Evolutionary conservation across 202 grass and related monocot genomes (phyloP).

Genomic region (Saccharum hybrid): DNA sequence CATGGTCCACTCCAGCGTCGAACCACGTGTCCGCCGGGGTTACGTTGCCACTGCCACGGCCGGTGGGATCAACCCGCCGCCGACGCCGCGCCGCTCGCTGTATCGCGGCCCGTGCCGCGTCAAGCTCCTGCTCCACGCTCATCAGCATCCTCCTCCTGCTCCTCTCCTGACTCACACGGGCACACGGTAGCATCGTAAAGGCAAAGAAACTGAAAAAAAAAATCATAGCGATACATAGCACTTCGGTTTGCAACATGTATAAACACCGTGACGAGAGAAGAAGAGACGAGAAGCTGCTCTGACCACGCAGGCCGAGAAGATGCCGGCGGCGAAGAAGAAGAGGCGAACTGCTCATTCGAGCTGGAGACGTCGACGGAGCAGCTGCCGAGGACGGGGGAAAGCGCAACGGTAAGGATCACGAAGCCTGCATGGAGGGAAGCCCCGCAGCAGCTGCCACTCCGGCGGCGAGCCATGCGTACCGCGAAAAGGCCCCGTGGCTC

Average conservation of each 20-base stretch:
- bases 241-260: too few relatives aligned
- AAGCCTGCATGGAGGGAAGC: not conserved
- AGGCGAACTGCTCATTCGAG: not conserved
- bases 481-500: too few relatives aligned
- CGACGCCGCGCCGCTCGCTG: not conserved
- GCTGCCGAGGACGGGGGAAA: not conserved
- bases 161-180: too few relatives aligned
- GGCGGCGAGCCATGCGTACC: too few relatives aligned
- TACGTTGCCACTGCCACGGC: not conserved
- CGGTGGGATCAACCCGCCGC: not conserved
- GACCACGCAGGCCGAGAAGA: too few relatives aligned
- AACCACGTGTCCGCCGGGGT: conserved; percentile 12
- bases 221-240: too few relatives aligned
- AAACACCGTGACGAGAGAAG: too few relatives aligned
- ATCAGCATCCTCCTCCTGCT: not conserved
- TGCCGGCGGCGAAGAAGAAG: not conserved
- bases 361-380: not conserved
- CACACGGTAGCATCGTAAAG: too few relatives aligned
- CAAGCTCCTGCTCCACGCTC: not conserved
- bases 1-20: conserved; percentile 12
- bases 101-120: not conserved
- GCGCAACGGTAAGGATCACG: not conserved
- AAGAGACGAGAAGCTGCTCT: too few relatives aligned
- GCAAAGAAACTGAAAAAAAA: too few relatives aligned
- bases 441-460: not conserved